Evolutionary conservation across 1,139 yeast genomes (phyloP).

Genomic region (Debaryomyces nepalensis): DNA sequence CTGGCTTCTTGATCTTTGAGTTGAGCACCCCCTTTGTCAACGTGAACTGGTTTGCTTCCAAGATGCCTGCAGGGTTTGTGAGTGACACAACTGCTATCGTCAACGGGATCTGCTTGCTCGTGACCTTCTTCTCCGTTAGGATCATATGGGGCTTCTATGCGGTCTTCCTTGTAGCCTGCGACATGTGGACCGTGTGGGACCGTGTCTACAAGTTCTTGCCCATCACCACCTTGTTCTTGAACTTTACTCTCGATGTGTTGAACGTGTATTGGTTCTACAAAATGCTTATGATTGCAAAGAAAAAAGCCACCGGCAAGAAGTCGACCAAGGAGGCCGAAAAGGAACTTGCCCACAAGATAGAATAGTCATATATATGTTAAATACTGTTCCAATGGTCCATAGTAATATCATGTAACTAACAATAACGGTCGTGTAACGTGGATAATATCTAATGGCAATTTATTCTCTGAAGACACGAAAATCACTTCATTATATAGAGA

Average conservation of each 20-base stretch:
- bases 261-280: slow-evolving; percentile 82
- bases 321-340: slow-evolving; percentile 27
- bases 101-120: slow-evolving; percentile 73
- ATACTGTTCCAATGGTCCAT: no score
- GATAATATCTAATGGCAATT: slow-evolving; percentile 11
- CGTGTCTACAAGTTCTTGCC: slow-evolving; percentile 32
- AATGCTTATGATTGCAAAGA: slow-evolving; percentile 76
- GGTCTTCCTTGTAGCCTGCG: slow-evolving; percentile 55
- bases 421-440: slow-evolving; percentile 7
- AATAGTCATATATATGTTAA: slow-evolving; percentile 16
- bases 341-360: slow-evolving; percentile 29
- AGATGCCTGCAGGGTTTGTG: slow-evolving; percentile 64
- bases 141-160: slow-evolving; percentile 90
- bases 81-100: slow-evolving; percentile 55
- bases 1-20: slow-evolving; percentile 85
- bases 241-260: slow-evolving; percentile 65
- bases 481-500: slow-evolving; percentile 1
- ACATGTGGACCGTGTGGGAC: slow-evolving; percentile 49
- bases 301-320: slow-evolving; percentile 37
- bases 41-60: slow-evolving; percentile 86
- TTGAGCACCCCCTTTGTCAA: slow-evolving; percentile 92
- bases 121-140: slow-evolving; percentile 75
- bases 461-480: slow-evolving; percentile 13
- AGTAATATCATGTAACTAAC: slow-evolving; percentile 1
- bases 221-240: slow-evolving; percentile 58